phyloP scores from a whole-genome alignment of 2,329 filamentous ascomycete genomes.

The Fusarium falciforme region DNA sequence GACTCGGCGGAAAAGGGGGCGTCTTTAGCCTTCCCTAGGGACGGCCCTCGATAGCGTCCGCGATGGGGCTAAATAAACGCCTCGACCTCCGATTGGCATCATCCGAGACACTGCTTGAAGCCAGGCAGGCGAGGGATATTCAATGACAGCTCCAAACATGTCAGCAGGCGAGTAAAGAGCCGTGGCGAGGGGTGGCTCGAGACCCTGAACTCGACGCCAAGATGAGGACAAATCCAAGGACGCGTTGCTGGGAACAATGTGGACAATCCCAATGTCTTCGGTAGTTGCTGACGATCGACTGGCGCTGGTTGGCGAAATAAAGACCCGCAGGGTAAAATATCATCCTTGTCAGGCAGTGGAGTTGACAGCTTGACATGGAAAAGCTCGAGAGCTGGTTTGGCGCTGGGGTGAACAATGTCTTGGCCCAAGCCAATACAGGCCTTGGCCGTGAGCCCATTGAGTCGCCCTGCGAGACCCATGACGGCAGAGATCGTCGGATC shows the following conservation, averaged over 20 bases:
- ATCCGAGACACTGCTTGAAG: constrained; percentile 8
- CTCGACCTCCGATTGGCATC: constrained; percentile 23
- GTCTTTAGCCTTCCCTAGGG: constrained; percentile 23
- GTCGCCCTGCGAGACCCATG: constrained; percentile 1
- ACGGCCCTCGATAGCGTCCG: constrained; percentile 39
- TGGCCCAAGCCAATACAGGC: neutral
- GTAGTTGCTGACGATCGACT: constrained; percentile 28
- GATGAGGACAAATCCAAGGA: constrained; percentile 10
- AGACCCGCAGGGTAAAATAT: constrained; percentile 11
- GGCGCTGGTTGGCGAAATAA: constrained; percentile 25
- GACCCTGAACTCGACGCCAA: constrained; percentile 24
- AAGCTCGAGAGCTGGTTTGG: constrained; percentile 16
- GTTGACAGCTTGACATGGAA: constrained; percentile 11
- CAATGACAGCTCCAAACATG: constrained; percentile 19
- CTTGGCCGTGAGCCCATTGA: neutral
- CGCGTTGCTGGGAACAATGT: constrained; percentile 3
- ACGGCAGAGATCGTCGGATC: constrained; percentile 30
- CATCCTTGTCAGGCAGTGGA: constrained; percentile 13
- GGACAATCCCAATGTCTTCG: constrained; percentile 12
- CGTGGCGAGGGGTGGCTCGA: constrained; percentile 7
- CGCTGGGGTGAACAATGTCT: constrained; percentile 2
- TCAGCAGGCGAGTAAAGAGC: constrained; percentile 1
- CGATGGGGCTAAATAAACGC: constrained; percentile 1
- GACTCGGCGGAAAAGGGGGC: neutral
- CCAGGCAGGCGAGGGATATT: constrained; percentile 6